Evolutionary conservation across 2,329 filamentous ascomycete species (phyloP), one percentile per base, ranked within the genome.

Genomic region (Apiospora phragmitis): DNA sequence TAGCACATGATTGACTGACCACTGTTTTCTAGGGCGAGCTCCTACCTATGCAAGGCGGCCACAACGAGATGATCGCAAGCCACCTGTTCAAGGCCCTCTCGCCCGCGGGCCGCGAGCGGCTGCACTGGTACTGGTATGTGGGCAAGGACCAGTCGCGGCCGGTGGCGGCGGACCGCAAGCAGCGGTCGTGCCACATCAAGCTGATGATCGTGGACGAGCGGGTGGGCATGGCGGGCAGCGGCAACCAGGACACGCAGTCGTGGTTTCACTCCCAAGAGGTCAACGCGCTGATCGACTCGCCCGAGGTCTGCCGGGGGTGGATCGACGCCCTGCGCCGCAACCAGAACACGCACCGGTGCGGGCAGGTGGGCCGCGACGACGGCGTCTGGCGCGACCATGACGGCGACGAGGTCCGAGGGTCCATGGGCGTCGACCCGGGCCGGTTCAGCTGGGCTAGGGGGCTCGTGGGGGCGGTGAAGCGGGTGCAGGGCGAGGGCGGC

Each of bases 211-310:
- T 89, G 1, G 93, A 95, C 78, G 88, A 87, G 59, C 82, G 82
- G 29, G 86, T 95, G 45, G 92, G 88, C 2, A 90, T 95, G 45
- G 88, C 92, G 79, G 93, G 93, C 4, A 93, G 89, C 73, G 93
- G 92, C 0, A 95, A 95, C 76, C 91, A 94, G 78, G 93, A 95
- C 75, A 94, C 93, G 1, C 93, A 95, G 80, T 90, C 87, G 26
- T 95, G 92, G 90, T 94, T 87, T 74, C 93, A 95, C 77, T 91
- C 87, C 69, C 92, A 94, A 79, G 93, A 95, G 79, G 87, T 93
- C 69, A 95, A 95, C 74, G 80, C 95, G 32, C 89, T 95, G 87
- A 81, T 94, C 7, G 93, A 95, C 72, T 91, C 88, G 26, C 75
- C 79, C 0, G 79, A 84, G 1, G 82, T 94, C 0, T 94, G 92